phyloP scores from a whole-genome alignment of 139 green algal genomes.

The Chlorella sp. region DNA sequence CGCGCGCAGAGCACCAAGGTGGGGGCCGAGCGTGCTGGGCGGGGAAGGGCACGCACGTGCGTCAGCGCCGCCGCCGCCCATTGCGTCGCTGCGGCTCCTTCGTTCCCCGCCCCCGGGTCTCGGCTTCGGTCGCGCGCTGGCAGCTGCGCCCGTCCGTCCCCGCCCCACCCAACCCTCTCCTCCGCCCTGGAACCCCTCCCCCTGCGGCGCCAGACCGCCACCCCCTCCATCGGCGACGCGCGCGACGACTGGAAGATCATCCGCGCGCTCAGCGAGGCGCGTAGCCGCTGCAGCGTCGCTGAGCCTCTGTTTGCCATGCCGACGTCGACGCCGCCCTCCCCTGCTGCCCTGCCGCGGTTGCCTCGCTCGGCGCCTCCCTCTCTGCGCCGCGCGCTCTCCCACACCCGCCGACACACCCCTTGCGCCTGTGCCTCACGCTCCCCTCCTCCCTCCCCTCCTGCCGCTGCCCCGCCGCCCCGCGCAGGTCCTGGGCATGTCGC shows the following conservation, averaged over 20 bases:
- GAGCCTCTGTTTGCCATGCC: too few relatives aligned
- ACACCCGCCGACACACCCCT: too few relatives aligned
- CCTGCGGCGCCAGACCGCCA: constrained; percentile 51
- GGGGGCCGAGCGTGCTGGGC: too few relatives aligned
- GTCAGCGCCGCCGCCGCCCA: background rate
- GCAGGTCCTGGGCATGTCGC: constrained; percentile 66
- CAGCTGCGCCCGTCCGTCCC: background rate
- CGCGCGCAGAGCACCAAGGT: constrained; percentile 87
- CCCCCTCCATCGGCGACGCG: constrained; percentile 73
- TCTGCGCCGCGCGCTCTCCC: too few relatives aligned
- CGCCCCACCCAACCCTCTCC: background rate
- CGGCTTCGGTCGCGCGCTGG: background rate
- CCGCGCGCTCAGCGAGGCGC: constrained; percentile 75
- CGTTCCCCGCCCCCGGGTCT: too few relatives aligned
- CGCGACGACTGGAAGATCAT: constrained; percentile 97
- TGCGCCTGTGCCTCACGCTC: too few relatives aligned
- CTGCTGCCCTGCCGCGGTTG: too few relatives aligned
- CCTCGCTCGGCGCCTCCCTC: too few relatives aligned
- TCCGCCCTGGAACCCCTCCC: background rate
- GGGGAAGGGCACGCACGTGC: background rate
- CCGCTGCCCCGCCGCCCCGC: too few relatives aligned
- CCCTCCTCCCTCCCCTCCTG: too few relatives aligned
- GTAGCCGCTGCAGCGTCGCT: too few relatives aligned
- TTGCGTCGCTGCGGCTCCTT: background rate
- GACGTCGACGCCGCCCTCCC: too few relatives aligned